Evolutionary conservation across 495 filamentous ascomycete species (phyloP), one percentile per base, ranked within the genome.

Genomic region (Penicillium diatomitis): DNA sequence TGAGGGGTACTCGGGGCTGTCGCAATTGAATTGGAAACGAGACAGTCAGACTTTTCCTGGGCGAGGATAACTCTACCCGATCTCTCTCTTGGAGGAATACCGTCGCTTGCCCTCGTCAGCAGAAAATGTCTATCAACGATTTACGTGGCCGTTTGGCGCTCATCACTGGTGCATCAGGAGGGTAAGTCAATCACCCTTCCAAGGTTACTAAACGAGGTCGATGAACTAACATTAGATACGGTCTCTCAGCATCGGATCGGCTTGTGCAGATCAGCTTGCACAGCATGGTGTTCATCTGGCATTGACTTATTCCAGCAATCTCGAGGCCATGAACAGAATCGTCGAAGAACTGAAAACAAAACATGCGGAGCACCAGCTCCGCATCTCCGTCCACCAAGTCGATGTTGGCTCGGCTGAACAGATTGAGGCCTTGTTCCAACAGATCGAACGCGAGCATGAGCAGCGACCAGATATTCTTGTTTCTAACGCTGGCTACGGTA

Each of bases 131-230:
- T 8, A 42, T 76, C 51, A 82, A 83, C 55, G 69, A 76, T 32
- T 68, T 83, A 46, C 63, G 57, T 12, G 80, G 79, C 52, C 75
- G 77, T 39, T 67, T 85, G 11, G 80, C 78, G 49, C 73, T 85
- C 4, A 74, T 85, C 50, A 85, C 81, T 3, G 81, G 81, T 20
- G 81, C 80, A 52, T 83, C 81, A 31, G 80, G 80, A 61, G 80
- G 81, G 81, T 82, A 73, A 53, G 66, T 49, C 29, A 20, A 20
- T 20, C 20, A 20, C 20, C 8, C 27, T 3, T 32, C 41, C 4
- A 1, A 20, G 3, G 5, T 4, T 9, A 4, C 41, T 29, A 32
- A 3, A 29, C 12, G 31, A 4, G 30, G 8, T n/a, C 29, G 12
- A 44, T 12, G 6, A 32, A 12, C 53, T 59, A 32, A 56, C 31